Evolutionary conservation across 176 grass and related monocot species (phyloP).

Genomic region (Hordeum vulgare): MorexV3_pseudomolecules_assembly NC_058519.1:172109317-172109816

Average conservation of each 20-base stretch:
- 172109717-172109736: neutral
- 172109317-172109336: constrained; percentile 23
- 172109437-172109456: constrained; percentile 7
- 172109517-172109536: constrained; percentile 1
- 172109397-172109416: neutral
- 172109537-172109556: constrained; percentile 5
- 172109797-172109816: neutral
- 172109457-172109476: neutral
- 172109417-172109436: neutral
- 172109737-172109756: neutral
- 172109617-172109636: constrained; percentile 47
- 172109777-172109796: neutral
- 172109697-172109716: neutral
- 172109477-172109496: neutral
- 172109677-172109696: neutral
- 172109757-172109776: neutral
- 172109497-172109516: neutral
- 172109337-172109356: constrained; percentile 11
- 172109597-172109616: constrained; percentile 47
- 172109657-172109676: constrained; percentile 74
- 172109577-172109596: constrained; percentile 54
- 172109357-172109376: constrained; percentile 33
- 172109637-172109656: constrained; percentile 66
- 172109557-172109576: neutral
- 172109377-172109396: constrained; percentile 13